Evolutionary conservation across 495 filamentous ascomycete genomes (phyloP).

Genomic region (Durotheca rogersii): DNA sequence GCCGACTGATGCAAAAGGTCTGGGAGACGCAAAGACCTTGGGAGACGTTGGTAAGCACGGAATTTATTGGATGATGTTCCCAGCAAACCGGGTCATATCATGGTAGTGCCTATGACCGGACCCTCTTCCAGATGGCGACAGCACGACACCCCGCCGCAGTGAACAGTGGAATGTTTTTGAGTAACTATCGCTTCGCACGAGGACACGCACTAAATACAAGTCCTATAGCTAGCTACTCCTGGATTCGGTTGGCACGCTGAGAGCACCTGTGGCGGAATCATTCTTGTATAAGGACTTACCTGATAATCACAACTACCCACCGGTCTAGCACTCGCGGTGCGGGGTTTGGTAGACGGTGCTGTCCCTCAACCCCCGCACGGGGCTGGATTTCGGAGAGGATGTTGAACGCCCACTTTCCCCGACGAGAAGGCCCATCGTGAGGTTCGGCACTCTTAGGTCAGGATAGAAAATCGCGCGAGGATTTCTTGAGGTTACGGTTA

Average conservation of each 20-base stretch:
- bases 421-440: too few relatives aligned
- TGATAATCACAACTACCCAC: background rate
- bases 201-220: background rate
- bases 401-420: too few relatives aligned
- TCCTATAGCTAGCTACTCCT: background rate
- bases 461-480: too few relatives aligned
- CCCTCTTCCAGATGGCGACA: constrained; percentile 4
- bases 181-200: background rate
- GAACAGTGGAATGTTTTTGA: constrained; percentile 5
- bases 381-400: too few relatives aligned
- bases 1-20: constrained; percentile 64
- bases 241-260: background rate
- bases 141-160: background rate
- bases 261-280: background rate
- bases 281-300: background rate
- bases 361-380: too few relatives aligned
- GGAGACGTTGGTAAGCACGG: constrained; percentile 63
- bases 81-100: background rate
- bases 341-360: too few relatives aligned
- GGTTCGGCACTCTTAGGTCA: too few relatives aligned
- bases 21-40: constrained; percentile 64
- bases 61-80: constrained; percentile 58
- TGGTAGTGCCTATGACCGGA: constrained; percentile 2
- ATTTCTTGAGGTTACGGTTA: too few relatives aligned
- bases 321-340: background rate